Conservation (phyloP, 805 yeast species). For the Myxozyma neotropica region DNA sequence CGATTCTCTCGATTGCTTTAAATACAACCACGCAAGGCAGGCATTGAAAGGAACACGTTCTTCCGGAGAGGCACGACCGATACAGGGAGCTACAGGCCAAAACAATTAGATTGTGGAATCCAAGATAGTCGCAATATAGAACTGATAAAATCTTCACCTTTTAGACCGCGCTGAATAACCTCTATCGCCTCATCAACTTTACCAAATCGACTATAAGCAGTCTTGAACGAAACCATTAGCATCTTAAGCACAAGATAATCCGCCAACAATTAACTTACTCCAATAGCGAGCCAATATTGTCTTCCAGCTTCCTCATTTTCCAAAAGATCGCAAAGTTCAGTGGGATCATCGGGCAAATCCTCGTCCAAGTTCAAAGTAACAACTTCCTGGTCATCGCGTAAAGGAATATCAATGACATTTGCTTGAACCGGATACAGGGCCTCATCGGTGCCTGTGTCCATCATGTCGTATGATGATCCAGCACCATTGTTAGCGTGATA, state of each 20-base stretch:
- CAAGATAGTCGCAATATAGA: background rate
- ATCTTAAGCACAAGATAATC: too few relatives aligned
- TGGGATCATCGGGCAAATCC: slow-evolving; percentile 88
- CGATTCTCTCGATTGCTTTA: slow-evolving; percentile 42
- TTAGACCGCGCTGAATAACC: slow-evolving; percentile 64
- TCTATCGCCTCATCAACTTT: slow-evolving; percentile 62
- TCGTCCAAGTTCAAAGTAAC: slow-evolving; percentile 79
- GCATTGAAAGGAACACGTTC: slow-evolving; percentile 60
- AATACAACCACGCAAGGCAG: slow-evolving; percentile 70
- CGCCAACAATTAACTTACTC: slow-evolving; percentile 41
- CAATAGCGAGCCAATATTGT: slow-evolving; percentile 83
- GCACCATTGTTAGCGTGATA: background rate
- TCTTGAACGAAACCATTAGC: slow-evolving; percentile 21
- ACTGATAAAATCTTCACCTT: slow-evolving; percentile 28
- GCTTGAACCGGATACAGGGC: slow-evolving; percentile 5
- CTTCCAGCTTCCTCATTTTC: slow-evolving; percentile 76
- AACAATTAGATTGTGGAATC: background rate
- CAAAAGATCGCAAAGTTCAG: slow-evolving; percentile 74
- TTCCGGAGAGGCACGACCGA: slow-evolving; percentile 39
- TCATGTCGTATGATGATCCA: slow-evolving; percentile 18
- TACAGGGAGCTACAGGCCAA: slow-evolving; percentile 10
- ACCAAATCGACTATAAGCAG: slow-evolving; percentile 71
- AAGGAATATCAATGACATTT: slow-evolving; percentile 66
- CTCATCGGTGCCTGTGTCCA: background rate
- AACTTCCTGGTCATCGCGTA: slow-evolving; percentile 75